Percentiles rank a stretch among this genome's conserved stretches.
These are phyloP conservation scores for Trichoderma asperellum DNA, from an alignment of 2,329 filamentous ascomycete genomes.

Conservation along the genomic window DNA sequence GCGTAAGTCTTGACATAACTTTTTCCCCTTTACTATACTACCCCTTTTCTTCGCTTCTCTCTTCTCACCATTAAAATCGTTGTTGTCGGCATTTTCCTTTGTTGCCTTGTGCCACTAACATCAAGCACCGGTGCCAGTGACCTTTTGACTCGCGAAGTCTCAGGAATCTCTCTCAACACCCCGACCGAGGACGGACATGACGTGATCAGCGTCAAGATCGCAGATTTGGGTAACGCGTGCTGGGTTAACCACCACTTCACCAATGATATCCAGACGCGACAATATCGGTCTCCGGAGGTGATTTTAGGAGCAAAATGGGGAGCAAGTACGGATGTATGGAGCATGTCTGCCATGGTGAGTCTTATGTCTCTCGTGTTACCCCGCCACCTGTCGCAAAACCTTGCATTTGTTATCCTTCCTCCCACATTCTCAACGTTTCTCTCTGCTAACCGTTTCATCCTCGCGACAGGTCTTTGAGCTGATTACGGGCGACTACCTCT, in stretches of 20 bases:
- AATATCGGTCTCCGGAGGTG: conserved; percentile 96
- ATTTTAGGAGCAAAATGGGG: conserved; percentile 98
- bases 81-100: not conserved
- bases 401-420: not conserved
- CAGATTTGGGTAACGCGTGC: conserved; percentile 95
- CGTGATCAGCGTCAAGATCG: conserved; percentile 98
- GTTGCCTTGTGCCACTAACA: not conserved
- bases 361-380: not conserved
- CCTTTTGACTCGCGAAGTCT: conserved; percentile 88
- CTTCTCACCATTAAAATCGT: not conserved
- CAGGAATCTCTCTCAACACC: conserved; percentile 75
- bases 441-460: not conserved
- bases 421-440: no score
- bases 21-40: not conserved
- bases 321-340: conserved; percentile 99
- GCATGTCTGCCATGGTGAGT: conserved; percentile 97
- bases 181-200: conserved; percentile 63
- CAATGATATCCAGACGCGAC: conserved; percentile 97
- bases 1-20: conserved; percentile 67
- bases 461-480: conserved; percentile 83
- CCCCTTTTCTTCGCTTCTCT: no score
- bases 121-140: conserved; percentile 59
- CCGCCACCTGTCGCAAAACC: not conserved
- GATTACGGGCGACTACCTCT: conserved; percentile 97
- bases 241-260: conserved; percentile 99